Base-by-base conservation (phyloP, 1,284 basidiomycete genomes). In the Phylloboletellus chloephorus region DNA sequence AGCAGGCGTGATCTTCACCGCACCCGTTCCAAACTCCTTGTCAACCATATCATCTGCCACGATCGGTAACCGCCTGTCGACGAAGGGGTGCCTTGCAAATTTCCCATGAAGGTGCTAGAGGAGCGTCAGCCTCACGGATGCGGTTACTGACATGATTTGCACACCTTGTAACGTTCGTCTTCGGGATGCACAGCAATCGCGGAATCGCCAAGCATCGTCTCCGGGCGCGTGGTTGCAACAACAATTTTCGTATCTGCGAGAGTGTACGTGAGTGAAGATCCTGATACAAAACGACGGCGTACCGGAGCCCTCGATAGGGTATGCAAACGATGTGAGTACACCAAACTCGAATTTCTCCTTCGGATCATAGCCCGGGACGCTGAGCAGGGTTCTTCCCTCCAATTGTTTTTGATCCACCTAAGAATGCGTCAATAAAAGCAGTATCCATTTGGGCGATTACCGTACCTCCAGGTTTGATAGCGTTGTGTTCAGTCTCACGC, bases 1-100 rank as follows among this genome's bases (percentile, higher is more conserved):
- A 0, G 95, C 96, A n/a, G 96, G 96, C 0, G 96, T 98, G 61
- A 98, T 98, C 72, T 99, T 98, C 46, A 98, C 95, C 5, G 95
- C 96, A 67, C 96, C 96, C 19, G 96, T 99, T 41, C 96, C 96
- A 54, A 98, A 98, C 28, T 79, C 77, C 84, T 93, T 97, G 64
- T 98, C 95, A 50, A 97, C 95, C 41, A 90, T 83, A 29, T 74
- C 68, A 60, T 98, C 96, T 30, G 82, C 76, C 44, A 99, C 72
- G 62, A 98, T 96, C 16, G 92, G 93, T 42, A 98, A 76, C 30
- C 82, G 79, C 39, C 96, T 83, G 50, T 82, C 70, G 45, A 94
- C 69, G 71, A 99, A 98, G 2, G 96, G 96, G 65, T 98, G 96
- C 3, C 76, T 64, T 26, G 80, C 91, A 54, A 84, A 91, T 72